These are phyloP conservation scores for Colletotrichum lupini DNA, from an alignment of 2,329 filamentous ascomycete genomes.

Conservation along the genomic window DNA sequence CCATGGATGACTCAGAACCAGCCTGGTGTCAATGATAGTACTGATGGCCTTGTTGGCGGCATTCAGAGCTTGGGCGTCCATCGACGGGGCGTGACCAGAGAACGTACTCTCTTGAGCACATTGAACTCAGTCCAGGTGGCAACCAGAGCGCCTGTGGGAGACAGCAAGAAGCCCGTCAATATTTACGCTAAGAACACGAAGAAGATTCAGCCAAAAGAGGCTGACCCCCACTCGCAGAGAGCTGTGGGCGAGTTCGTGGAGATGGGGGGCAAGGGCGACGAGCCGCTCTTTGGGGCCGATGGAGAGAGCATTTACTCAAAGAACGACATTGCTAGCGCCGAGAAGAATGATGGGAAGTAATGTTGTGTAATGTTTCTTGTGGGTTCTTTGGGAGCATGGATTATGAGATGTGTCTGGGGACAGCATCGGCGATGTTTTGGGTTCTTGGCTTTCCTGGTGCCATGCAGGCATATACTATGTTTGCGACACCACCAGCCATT, in stretches of 20 bases:
- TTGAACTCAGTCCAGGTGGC: conserved; percentile 78
- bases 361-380: not conserved
- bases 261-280: conserved; percentile 88
- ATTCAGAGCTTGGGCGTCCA: conserved; percentile 85
- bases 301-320: conserved; percentile 60
- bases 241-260: conserved; percentile 81
- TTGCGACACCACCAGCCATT: not conserved
- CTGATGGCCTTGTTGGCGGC: conserved; percentile 90
- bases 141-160: conserved; percentile 59
- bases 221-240: conserved; percentile 73
- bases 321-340: conserved; percentile 47
- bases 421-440: not conserved
- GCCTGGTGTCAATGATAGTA: conserved; percentile 81
- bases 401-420: not conserved
- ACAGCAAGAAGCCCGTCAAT: conserved; percentile 68
- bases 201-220: conserved; percentile 61
- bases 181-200: conserved; percentile 78
- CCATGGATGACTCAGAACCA: conserved; percentile 81
- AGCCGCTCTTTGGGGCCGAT: conserved; percentile 78
- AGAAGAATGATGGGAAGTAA: conserved; percentile 42
- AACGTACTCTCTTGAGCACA: conserved; percentile 85
- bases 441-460: not conserved
- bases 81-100: conserved; percentile 80
- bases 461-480: not conserved
- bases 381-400: conserved; percentile 12